Evolutionary conservation across 2,329 filamentous ascomycete genomes (phyloP).

Genomic region (Arachnomyces sp.): DNA sequence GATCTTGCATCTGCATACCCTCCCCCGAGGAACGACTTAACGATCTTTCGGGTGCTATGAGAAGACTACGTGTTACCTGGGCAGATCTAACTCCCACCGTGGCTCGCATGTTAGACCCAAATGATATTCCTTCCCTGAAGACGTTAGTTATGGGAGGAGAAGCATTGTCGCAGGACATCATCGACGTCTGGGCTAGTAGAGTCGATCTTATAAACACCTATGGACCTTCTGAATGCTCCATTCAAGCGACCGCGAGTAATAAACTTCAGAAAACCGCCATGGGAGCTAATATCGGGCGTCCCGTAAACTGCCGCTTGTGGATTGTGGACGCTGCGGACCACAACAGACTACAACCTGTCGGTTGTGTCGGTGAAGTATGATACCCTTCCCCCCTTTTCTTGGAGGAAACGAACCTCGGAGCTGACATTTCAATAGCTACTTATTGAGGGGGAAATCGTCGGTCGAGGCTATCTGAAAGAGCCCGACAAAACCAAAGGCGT

Average conservation of each 20-base stretch:
- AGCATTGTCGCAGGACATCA: conserved; percentile 10
- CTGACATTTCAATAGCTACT: conserved; percentile 17
- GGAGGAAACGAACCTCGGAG: no score
- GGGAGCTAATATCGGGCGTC: conserved; percentile 3
- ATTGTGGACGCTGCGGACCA: conserved; percentile 23
- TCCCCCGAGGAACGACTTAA: conserved; percentile 10
- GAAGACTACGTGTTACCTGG: conserved; percentile 14
- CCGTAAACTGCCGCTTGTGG: conserved; percentile 16
- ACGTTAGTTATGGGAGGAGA: conserved; percentile 20
- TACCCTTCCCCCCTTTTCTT: no score
- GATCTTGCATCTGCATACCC: conserved; percentile 19
- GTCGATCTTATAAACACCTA: conserved; percentile 17
- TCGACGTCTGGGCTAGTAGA: conserved; percentile 14
- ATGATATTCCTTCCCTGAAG: conserved; percentile 15
- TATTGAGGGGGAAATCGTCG: conserved; percentile 28
- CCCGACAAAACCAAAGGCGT: conserved; percentile 20
- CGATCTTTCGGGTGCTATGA: conserved; percentile 13
- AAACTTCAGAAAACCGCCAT: conserved; percentile 1
- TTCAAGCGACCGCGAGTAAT: conserved; percentile 10
- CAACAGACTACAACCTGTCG: conserved; percentile 12
- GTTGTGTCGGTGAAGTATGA: conserved; percentile 25
- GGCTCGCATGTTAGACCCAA: conserved; percentile 15
- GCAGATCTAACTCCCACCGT: conserved; percentile 19
- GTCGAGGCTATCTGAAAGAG: conserved; percentile 28
- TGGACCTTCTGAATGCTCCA: conserved; percentile 17